Evolutionary conservation across 2,329 filamentous ascomycete species (phyloP).

Genomic region (Sporothrix brunneoviolacea): DNA sequence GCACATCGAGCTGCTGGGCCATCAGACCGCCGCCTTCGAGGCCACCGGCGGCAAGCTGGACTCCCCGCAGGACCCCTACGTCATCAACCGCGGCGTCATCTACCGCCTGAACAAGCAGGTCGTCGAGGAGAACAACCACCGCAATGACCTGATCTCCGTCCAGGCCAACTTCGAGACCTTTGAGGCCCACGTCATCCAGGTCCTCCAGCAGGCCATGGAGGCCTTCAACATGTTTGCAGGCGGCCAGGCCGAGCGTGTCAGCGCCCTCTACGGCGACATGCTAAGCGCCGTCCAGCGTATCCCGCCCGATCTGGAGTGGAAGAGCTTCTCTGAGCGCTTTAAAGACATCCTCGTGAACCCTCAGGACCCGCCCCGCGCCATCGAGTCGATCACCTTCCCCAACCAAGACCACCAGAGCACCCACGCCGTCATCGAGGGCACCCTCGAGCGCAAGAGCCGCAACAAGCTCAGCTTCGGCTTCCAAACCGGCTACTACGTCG

Average conservation of each 20-base stretch:
- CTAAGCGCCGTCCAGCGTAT: constrained; percentile 69
- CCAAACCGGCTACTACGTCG: constrained; percentile 78
- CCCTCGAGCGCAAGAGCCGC: constrained; percentile 82
- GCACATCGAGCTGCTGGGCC: constrained; percentile 88
- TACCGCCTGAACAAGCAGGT: constrained; percentile 87
- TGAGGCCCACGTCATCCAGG: constrained; percentile 76
- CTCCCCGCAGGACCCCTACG: constrained; percentile 76
- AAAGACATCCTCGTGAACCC: constrained; percentile 70
- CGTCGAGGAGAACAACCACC: constrained; percentile 91
- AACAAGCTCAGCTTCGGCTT: constrained; percentile 75
- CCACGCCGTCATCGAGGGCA: constrained; percentile 77
- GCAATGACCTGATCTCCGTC: constrained; percentile 83
- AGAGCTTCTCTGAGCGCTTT: constrained; percentile 69
- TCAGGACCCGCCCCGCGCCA: constrained; percentile 62
- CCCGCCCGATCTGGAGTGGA: constrained; percentile 85
- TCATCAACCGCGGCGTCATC: constrained; percentile 72
- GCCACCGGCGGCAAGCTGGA: constrained; percentile 65
- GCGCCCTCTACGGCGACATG: constrained; percentile 79
- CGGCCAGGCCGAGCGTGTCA: constrained; percentile 74
- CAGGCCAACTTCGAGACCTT: constrained; percentile 86
- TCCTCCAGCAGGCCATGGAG: constrained; percentile 74
- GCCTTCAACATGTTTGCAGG: constrained; percentile 76
- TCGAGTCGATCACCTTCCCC: constrained; percentile 72
- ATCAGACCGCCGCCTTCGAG: constrained; percentile 75
- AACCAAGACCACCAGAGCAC: constrained; percentile 82